Evolutionary conservation across 352 stramenopile species (phyloP).

Genomic region (Phytophthora hibernalis): DNA sequence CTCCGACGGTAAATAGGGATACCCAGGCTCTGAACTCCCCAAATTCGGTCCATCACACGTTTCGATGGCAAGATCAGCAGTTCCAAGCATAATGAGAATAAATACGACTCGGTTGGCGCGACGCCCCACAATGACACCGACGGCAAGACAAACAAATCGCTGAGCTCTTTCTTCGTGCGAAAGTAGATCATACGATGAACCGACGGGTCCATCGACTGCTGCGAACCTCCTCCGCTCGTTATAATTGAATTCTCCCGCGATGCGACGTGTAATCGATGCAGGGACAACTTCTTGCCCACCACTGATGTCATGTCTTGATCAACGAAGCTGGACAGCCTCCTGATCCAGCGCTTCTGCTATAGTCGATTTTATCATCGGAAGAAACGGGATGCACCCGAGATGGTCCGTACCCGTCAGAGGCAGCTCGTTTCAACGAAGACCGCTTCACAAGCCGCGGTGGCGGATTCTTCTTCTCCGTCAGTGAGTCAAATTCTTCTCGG

Average conservation of each 20-base stretch:
- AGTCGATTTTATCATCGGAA: slow-evolving; percentile 4
- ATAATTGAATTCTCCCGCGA: slow-evolving; percentile 17
- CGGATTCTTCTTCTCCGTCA: neutral
- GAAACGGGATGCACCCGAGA: slow-evolving; percentile 29
- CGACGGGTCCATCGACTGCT: slow-evolving; percentile 29
- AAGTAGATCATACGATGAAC: slow-evolving; percentile 48
- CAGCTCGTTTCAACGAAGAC: slow-evolving; percentile 14
- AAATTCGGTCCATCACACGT: slow-evolving; percentile 72
- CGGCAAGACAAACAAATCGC: slow-evolving; percentile 51
- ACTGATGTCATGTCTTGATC: slow-evolving; percentile 5
- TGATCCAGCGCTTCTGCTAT: slow-evolving; percentile 1
- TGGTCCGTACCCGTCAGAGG: neutral
- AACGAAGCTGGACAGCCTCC: neutral
- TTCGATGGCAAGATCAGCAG: slow-evolving; percentile 54
- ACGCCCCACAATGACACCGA: slow-evolving; percentile 42
- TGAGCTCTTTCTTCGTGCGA: slow-evolving; percentile 49
- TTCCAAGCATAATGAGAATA: slow-evolving; percentile 61
- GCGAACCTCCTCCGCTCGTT: neutral
- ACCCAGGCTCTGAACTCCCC: slow-evolving; percentile 59
- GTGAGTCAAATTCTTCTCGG: neutral
- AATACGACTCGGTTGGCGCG: slow-evolving; percentile 57
- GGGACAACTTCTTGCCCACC: slow-evolving; percentile 25
- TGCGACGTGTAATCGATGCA: slow-evolving; percentile 28
- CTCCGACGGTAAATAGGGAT: slow-evolving; percentile 56
- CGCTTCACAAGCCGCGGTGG: slow-evolving; percentile 16